A percentile compares a stretch with the other conserved stretches of the same genome.
Evolutionary conservation across 2,329 filamentous ascomycete species (phyloP).

Genomic region (Penicillium fuscoglaucum): DNA sequence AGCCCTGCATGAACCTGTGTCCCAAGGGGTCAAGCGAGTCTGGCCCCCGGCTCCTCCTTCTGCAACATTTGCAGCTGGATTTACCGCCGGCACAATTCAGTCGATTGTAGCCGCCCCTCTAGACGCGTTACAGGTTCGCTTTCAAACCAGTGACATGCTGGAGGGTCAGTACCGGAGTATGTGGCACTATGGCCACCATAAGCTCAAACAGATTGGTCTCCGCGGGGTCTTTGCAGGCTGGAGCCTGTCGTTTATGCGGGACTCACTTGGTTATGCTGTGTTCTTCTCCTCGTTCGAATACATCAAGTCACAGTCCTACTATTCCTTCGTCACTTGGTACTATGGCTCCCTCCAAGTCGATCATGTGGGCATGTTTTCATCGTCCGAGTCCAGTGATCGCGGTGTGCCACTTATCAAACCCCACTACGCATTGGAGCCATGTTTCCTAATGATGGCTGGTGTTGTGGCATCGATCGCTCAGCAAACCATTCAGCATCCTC

Average conservation of each 20-base stretch:
- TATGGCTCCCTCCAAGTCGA: constrained; percentile 49
- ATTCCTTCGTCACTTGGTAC: constrained; percentile 59
- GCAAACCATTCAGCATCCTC: constrained; percentile 59
- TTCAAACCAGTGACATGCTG: constrained; percentile 60
- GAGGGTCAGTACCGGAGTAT: constrained; percentile 60
- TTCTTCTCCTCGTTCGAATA: constrained; percentile 67
- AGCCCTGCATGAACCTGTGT: constrained; percentile 58
- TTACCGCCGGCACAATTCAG: constrained; percentile 60
- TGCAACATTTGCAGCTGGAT: constrained; percentile 60
- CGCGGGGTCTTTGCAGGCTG: constrained; percentile 66
- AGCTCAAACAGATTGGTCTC: constrained; percentile 59
- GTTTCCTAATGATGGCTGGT: constrained; percentile 61
- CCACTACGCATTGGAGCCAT: constrained; percentile 63
- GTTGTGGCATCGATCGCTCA: constrained; percentile 59
- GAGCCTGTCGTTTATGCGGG: constrained; percentile 59
- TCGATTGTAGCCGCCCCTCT: constrained; percentile 63
- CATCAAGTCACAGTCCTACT: constrained; percentile 63
- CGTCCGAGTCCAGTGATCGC: constrained; percentile 29
- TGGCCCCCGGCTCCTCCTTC: constrained; percentile 58
- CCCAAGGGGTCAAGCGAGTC: constrained; percentile 57
- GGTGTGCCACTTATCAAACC: constrained; percentile 55
- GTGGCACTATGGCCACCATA: constrained; percentile 63
- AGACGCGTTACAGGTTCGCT: constrained; percentile 63
- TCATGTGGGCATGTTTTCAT: constrained; percentile 31
- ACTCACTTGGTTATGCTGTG: constrained; percentile 60